Evolutionary conservation across 164 flowering plant species (phyloP).

Genomic region (Vitis amurensis): DNA sequence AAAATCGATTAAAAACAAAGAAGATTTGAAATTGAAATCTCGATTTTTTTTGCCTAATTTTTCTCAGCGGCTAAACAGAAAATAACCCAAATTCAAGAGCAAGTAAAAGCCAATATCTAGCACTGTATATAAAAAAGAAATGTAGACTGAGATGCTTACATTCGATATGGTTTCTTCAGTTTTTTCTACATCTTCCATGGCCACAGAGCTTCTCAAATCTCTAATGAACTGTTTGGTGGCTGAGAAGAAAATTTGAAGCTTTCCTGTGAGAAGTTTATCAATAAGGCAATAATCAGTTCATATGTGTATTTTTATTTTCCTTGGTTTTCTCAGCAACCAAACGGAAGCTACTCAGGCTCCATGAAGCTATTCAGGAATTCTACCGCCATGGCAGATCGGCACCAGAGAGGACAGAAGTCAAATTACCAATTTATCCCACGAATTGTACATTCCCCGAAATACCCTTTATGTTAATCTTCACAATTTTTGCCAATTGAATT

Average conservation of each 20-base stretch:
- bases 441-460: too few species aligned
- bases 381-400: too few species aligned
- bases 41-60: neutral
- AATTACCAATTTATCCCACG: too few species aligned
- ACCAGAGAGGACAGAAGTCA: too few species aligned
- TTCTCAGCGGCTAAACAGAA: neutral
- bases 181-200: slow-evolving; percentile 29
- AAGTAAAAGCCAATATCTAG: neutral
- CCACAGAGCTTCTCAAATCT: neutral
- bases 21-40: too few species aligned
- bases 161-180: slow-evolving; percentile 23
- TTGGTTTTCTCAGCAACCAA: slow-evolving; percentile 4
- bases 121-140: neutral
- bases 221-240: neutral
- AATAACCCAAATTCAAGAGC: neutral
- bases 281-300: neutral
- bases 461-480: too few species aligned
- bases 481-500: too few species aligned
- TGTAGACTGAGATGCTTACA: slow-evolving; percentile 14
- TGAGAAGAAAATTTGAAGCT: neutral
- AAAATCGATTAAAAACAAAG: too few species aligned
- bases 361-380: too few species aligned
- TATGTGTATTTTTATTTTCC: too few species aligned
- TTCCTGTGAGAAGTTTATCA: too few species aligned
- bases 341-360: too few species aligned